A percentile compares a stretch with the other conserved stretches of the same genome.
phyloP scores from a whole-genome alignment of 495 filamentous ascomycete genomes.

The Talaromyces borbonicus region DNA sequence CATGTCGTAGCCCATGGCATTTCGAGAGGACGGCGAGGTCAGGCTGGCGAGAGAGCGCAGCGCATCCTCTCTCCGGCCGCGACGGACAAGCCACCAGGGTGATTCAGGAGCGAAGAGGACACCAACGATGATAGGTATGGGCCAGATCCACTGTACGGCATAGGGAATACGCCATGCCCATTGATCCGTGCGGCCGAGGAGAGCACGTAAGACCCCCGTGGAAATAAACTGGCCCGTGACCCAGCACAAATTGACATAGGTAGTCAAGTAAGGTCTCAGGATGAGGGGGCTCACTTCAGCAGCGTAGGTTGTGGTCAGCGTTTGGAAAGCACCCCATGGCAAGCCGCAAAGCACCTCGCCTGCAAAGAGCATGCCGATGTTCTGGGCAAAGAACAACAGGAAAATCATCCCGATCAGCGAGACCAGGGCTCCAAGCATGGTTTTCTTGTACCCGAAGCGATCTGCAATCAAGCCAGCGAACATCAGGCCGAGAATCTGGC shows the following conservation, averaged over 20 bases:
- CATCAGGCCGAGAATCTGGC: constrained; percentile 21
- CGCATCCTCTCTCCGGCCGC: constrained; percentile 32
- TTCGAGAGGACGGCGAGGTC: constrained; percentile 12
- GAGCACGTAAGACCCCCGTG: constrained; percentile 35
- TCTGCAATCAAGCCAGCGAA: constrained; percentile 36
- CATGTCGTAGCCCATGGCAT: constrained; percentile 40
- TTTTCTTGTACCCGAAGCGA: constrained; percentile 38
- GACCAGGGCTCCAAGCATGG: constrained; percentile 48
- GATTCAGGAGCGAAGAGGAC: constrained; percentile 35
- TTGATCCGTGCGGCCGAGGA: constrained; percentile 21
- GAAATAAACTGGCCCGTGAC: constrained; percentile 43
- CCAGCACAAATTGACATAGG: constrained; percentile 39
- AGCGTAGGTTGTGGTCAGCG: constrained; percentile 41
- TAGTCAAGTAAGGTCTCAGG: constrained; percentile 35
- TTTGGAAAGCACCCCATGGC: constrained; percentile 38
- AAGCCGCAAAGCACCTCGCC: constrained; percentile 12
- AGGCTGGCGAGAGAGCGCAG: constrained; percentile 33
- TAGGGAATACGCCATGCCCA: constrained; percentile 51
- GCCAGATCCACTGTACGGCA: constrained; percentile 47
- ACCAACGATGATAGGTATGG: constrained; percentile 32
- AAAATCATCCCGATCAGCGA: constrained; percentile 48
- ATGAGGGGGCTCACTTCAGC: constrained; percentile 39
- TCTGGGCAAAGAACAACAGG: constrained; percentile 38
- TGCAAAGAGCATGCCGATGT: constrained; percentile 9
- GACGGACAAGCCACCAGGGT: constrained; percentile 36